phyloP scores from a whole-genome alignment of 108 stramenopile species.

The Fragilariopsis cylindrus region DNA sequence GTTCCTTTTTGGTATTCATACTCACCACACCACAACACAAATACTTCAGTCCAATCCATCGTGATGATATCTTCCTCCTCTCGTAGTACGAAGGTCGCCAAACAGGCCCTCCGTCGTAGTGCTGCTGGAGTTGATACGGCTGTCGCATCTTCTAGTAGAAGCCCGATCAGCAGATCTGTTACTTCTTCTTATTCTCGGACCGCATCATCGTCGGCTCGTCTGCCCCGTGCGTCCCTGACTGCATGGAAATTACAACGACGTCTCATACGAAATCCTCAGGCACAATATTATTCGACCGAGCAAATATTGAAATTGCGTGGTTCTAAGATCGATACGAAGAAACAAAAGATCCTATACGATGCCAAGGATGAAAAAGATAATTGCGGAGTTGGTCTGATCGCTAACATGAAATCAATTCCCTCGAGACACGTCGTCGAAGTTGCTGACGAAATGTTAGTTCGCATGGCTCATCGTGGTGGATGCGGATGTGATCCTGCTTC shows the following conservation, averaged over 20 bases:
- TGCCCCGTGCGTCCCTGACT: neutral
- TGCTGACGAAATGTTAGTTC: conserved; percentile 97
- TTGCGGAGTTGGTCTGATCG: conserved; percentile 91
- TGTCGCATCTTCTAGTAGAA: neutral
- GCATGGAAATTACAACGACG: conserved; percentile 5
- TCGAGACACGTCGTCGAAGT: conserved; percentile 89
- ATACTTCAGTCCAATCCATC: neutral
- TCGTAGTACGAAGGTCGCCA: conserved; percentile 31
- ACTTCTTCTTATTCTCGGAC: neutral
- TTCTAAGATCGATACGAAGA: conserved; percentile 28
- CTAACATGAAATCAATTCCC: conserved; percentile 80
- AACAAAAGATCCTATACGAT: conserved; percentile 73
- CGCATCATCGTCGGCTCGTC: neutral
- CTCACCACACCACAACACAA: neutral
- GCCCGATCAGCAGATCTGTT: neutral
- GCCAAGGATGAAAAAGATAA: conserved; percentile 78
- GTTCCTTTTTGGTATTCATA: neutral
- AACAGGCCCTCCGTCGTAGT: conserved; percentile 25
- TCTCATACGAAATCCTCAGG: neutral
- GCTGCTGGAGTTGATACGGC: neutral
- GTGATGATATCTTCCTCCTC: conserved; percentile 24
- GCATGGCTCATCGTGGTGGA: conserved; percentile 97
- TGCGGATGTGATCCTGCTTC: conserved; percentile 91
- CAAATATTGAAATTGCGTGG: conserved; percentile 57
- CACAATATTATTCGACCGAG: conserved; percentile 63